Percentiles rank a stretch among this genome's conserved stretches.
phyloP scores from a whole-genome alignment of 2,329 filamentous ascomycete species.

The Grosmannia clavigera region DNA sequence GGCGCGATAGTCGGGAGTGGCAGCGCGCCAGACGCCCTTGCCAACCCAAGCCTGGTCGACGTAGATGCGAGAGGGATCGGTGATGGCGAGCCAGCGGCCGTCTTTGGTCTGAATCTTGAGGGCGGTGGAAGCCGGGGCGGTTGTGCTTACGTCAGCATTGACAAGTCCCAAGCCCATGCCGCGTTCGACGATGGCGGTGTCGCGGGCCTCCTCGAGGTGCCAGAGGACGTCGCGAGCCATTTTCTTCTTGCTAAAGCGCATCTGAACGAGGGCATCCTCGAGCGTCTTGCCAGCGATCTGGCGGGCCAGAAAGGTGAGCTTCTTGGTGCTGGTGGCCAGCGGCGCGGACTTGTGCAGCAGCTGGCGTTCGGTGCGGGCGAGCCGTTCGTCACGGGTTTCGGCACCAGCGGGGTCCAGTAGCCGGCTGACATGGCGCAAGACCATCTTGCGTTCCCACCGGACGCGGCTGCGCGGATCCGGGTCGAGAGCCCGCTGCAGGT shows the following conservation, averaged over 20 bases:
- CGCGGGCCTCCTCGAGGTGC: slow-evolving; percentile 69
- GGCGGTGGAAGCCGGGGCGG: not conserved
- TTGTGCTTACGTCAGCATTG: slow-evolving; percentile 7
- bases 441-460: slow-evolving; percentile 73
- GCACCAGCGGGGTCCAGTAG: slow-evolving; percentile 47
- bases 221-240: slow-evolving; percentile 67
- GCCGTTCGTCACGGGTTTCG: slow-evolving; percentile 46
- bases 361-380: slow-evolving; percentile 52
- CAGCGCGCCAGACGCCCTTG: slow-evolving; percentile 51
- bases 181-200: slow-evolving; percentile 64
- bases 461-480: slow-evolving; percentile 61
- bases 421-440: slow-evolving; percentile 61
- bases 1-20: slow-evolving; percentile 58
- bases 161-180: slow-evolving; percentile 65
- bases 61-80: slow-evolving; percentile 73
- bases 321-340: slow-evolving; percentile 82
- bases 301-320: slow-evolving; percentile 70
- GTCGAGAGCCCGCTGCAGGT: slow-evolving; percentile 54
- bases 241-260: slow-evolving; percentile 93
- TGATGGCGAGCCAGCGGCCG: slow-evolving; percentile 57
- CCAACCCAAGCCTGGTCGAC: slow-evolving; percentile 82
- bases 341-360: slow-evolving; percentile 49
- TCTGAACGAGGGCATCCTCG: slow-evolving; percentile 86
- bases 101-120: slow-evolving; percentile 60
- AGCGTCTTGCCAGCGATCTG: slow-evolving; percentile 92